A percentile compares a stretch with the other conserved stretches of the same genome.
phyloP scores from a whole-genome alignment of 2,329 filamentous ascomycete species.

The Polychaeton citri region DNA sequence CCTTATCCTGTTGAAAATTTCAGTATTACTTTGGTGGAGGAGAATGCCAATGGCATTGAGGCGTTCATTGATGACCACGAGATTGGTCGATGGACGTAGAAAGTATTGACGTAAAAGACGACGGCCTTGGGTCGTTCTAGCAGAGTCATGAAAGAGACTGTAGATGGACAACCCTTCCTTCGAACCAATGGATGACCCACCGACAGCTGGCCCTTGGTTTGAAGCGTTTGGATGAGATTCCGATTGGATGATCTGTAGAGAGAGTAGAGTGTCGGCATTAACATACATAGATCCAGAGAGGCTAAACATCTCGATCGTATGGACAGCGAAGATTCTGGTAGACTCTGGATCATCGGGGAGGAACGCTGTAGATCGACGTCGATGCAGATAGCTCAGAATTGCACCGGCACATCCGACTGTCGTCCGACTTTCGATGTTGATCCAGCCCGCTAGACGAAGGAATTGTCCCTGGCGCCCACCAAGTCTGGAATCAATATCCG shows the following conservation, averaged over 20 bases:
- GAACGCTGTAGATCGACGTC: constrained; percentile 50
- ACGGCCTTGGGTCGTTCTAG: constrained; percentile 68
- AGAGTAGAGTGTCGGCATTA: constrained; percentile 64
- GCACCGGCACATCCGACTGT: constrained; percentile 82
- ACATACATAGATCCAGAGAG: constrained; percentile 58
- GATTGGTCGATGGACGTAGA: constrained; percentile 59
- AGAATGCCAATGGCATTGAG: constrained; percentile 57
- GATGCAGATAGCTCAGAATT: constrained; percentile 63
- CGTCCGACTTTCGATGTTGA: constrained; percentile 60
- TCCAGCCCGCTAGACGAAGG: constrained; percentile 53
- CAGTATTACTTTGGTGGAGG: constrained; percentile 52
- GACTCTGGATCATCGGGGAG: constrained; percentile 46
- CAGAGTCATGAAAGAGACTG: constrained; percentile 64
- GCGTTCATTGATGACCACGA: constrained; percentile 55
- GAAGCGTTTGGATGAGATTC: constrained; percentile 75
- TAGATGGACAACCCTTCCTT: constrained; percentile 79
- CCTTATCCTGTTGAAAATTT: constrained; percentile 41
- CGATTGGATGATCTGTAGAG: constrained; percentile 72
- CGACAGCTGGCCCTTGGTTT: constrained; percentile 53
- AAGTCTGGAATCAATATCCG: constrained; percentile 32
- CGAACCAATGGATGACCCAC: constrained; percentile 39
- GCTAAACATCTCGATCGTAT: constrained; percentile 60
- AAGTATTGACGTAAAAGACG: constrained; percentile 64
- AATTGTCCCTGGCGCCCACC: constrained; percentile 49
- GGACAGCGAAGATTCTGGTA: constrained; percentile 45